Percentiles rank a stretch among this genome's conserved stretches.
Evolutionary conservation across 495 filamentous ascomycete genomes (phyloP).

Genomic region (Penicillium soppii): DNA sequence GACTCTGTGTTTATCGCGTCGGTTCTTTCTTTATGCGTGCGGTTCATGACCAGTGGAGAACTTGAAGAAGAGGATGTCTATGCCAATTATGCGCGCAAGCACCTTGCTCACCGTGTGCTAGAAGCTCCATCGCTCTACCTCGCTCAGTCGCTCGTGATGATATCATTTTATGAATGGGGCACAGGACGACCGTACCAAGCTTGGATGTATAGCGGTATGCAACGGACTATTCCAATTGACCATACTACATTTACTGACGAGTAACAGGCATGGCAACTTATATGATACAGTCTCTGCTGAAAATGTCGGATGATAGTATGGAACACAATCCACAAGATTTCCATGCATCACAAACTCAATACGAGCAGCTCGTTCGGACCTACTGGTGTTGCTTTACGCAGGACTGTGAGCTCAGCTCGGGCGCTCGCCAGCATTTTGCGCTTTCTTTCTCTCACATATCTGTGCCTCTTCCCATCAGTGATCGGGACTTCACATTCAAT

Average conservation of each 20-base stretch:
- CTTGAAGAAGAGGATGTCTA: slow-evolving; percentile 35
- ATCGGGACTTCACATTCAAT: slow-evolving; percentile 42
- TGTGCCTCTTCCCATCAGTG: slow-evolving; percentile 43
- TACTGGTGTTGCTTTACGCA: slow-evolving; percentile 49
- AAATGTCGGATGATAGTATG: slow-evolving; percentile 45
- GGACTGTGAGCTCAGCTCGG: slow-evolving; percentile 46
- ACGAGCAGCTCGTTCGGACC: slow-evolving; percentile 45
- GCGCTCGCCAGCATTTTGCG: slow-evolving; percentile 45
- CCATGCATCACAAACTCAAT: slow-evolving; percentile 39
- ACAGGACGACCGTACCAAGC: slow-evolving; percentile 44
- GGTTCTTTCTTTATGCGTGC: slow-evolving; percentile 39
- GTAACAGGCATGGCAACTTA: slow-evolving; percentile 44
- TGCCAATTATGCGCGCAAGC: slow-evolving; percentile 37
- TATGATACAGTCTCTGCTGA: slow-evolving; percentile 47
- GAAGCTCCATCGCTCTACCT: slow-evolving; percentile 42
- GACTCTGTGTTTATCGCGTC: slow-evolving; percentile 44
- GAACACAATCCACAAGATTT: slow-evolving; percentile 42
- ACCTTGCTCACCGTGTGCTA: slow-evolving; percentile 39
- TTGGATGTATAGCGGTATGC: slow-evolving; percentile 48
- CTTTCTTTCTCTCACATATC: slow-evolving; percentile 44
- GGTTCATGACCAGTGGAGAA: slow-evolving; percentile 32
- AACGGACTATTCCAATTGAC: neutral
- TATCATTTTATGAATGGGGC: slow-evolving; percentile 46
- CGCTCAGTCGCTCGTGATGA: slow-evolving; percentile 44
- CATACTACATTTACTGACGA: neutral